Percentiles rank a stretch among this genome's conserved stretches.
phyloP scores from a whole-genome alignment of 2,329 filamentous ascomycete species.

The Hypoxylon sp. region DNA sequence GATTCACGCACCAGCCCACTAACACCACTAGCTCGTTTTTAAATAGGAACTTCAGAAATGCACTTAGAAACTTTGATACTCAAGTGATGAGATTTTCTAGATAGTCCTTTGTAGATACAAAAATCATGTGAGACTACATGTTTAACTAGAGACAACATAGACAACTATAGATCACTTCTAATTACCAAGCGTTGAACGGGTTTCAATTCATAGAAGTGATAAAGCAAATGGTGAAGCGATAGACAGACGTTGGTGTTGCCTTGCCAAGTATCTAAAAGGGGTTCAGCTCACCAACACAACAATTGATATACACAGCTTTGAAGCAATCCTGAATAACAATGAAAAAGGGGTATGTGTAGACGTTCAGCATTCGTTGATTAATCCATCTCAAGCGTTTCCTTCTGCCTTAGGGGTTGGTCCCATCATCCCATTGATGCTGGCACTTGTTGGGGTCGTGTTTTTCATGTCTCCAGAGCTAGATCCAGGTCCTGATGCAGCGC shows the following conservation, averaged over 20 bases:
- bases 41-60: too few relatives aligned
- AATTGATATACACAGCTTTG: constrained; percentile 44
- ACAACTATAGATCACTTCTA: background rate
- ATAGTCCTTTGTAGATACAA: background rate
- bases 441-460: constrained; percentile 65
- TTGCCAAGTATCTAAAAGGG: constrained; percentile 42
- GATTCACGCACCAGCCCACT: background rate
- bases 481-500: constrained; percentile 59
- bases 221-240: constrained; percentile 45
- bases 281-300: constrained; percentile 31
- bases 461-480: constrained; percentile 68
- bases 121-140: background rate
- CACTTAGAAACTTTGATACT: too few relatives aligned
- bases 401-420: constrained; percentile 65
- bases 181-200: constrained; percentile 9
- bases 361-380: constrained; percentile 39
- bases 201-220: constrained; percentile 30
- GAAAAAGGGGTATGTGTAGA: constrained; percentile 49
- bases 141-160: background rate
- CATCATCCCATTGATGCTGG: constrained; percentile 65
- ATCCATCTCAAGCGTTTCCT: constrained; percentile 47
- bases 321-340: constrained; percentile 39
- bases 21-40: too few relatives aligned
- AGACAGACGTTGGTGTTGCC: constrained; percentile 39
- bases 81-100: too few relatives aligned